Percentiles rank a stretch among this genome's conserved stretches.
Evolutionary conservation across 176 grass and related monocot genomes (phyloP).

Genomic region (Leersia perrieri): DNA sequence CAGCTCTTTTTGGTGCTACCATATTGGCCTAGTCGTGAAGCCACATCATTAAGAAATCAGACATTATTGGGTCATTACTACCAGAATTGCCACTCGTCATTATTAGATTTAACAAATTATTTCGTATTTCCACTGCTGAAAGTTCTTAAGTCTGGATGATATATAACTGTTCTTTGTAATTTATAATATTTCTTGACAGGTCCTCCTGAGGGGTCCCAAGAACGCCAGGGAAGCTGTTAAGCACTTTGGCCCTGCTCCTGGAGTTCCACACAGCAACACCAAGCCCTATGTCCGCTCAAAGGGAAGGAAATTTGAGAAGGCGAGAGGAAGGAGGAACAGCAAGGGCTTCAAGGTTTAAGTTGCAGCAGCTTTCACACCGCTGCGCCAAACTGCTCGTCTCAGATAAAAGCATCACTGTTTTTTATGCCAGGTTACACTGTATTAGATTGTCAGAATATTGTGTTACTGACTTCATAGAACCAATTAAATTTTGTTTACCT

Average conservation of each 20-base stretch:
- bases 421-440: neutral
- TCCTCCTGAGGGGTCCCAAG: constrained; percentile 74
- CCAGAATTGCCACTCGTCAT: neutral
- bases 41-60: neutral
- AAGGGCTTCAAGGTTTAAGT: constrained; percentile 69
- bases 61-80: neutral
- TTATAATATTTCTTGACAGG: constrained; percentile 20
- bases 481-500: neutral
- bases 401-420: neutral
- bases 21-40: neutral
- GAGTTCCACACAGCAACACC: constrained; percentile 79
- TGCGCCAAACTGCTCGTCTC: neutral
- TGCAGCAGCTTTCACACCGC: neutral
- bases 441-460: constrained; percentile 24
- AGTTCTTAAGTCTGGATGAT: too few species aligned
- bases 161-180: neutral
- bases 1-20: neutral
- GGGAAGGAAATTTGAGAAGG: constrained; percentile 86
- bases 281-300: constrained; percentile 80
- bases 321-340: constrained; percentile 72
- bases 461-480: neutral
- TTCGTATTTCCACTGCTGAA: neutral
- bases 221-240: constrained; percentile 76
- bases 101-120: neutral
- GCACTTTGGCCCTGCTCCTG: constrained; percentile 73